Percentiles rank a stretch among this genome's conserved stretches.
Conservation (phyloP, 2,329 filamentous ascomycete genomes). For the Stagonosporopsis cucurbitacearum region DNA sequence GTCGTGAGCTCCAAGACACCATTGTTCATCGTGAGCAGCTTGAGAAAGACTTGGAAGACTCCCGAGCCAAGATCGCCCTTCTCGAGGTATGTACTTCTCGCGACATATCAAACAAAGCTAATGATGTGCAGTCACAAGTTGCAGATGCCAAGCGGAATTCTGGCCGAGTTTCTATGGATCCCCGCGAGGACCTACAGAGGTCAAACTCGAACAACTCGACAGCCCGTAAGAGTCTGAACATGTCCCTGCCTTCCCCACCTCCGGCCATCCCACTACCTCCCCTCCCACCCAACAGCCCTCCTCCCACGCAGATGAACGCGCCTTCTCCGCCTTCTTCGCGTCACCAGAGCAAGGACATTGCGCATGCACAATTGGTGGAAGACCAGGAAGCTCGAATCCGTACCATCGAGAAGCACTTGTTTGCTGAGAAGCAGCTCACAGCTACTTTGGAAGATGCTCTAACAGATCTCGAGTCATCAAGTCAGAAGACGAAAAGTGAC, state of each 20-base stretch:
- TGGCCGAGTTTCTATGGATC: conserved; percentile 54
- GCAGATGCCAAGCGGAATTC: conserved; percentile 61
- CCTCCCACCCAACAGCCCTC: conserved; percentile 65
- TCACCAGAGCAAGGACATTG: conserved; percentile 81
- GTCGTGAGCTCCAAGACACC: conserved; percentile 51
- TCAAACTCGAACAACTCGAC: conserved; percentile 69
- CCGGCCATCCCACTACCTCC: conserved; percentile 96
- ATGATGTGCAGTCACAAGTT: conserved; percentile 63
- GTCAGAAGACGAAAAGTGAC: conserved; percentile 89
- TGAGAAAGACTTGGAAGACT: conserved; percentile 75
- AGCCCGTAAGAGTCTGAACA: conserved; percentile 85
- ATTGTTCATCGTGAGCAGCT: conserved; percentile 53
- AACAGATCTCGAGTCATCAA: conserved; percentile 89
- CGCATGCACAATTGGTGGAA: conserved; percentile 81
- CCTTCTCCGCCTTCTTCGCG: conserved; percentile 67
- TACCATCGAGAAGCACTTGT: conserved; percentile 95
- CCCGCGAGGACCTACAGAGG: conserved; percentile 58
- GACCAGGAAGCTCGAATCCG: conserved; percentile 95
- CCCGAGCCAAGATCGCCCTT: conserved; percentile 73
- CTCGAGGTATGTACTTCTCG: conserved; percentile 70
- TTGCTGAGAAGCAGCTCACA: conserved; percentile 95
- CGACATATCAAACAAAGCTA: conserved; percentile 16
- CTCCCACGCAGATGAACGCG: conserved; percentile 58
- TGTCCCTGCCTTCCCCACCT: conserved; percentile 88
- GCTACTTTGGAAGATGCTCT: conserved; percentile 94